These are phyloP conservation scores for Wickerhamiella infanticola DNA, from an alignment of 1,139 yeast species.

Conservation along the genomic window DNA sequence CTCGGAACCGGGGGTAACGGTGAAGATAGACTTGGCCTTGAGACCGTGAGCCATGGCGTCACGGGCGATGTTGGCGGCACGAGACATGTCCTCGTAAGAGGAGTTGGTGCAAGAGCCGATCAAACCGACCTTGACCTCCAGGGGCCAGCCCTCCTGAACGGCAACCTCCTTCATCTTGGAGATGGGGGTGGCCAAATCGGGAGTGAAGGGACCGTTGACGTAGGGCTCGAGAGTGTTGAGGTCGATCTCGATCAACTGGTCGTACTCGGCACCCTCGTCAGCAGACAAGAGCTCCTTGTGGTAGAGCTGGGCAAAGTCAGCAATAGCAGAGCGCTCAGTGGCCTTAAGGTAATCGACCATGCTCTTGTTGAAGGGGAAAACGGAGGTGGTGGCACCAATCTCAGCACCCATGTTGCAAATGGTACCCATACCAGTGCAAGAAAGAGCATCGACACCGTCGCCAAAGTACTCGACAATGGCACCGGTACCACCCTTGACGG, in stretches of 20 bases:
- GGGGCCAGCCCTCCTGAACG: constrained; percentile 64
- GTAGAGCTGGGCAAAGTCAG: constrained; percentile 57
- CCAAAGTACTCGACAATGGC: constrained; percentile 91
- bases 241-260: constrained; percentile 66
- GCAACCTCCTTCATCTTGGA: constrained; percentile 54
- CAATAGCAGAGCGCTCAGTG: constrained; percentile 70
- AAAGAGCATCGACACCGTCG: constrained; percentile 69
- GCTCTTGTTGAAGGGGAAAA: constrained; percentile 88
- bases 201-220: constrained; percentile 90
- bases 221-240: constrained; percentile 67
- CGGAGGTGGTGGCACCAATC: constrained; percentile 94
- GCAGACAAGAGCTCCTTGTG: constrained; percentile 39
- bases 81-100: constrained; percentile 92
- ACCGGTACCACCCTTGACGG: constrained; percentile 98
- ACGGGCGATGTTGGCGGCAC: constrained; percentile 73
- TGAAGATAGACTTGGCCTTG: constrained; percentile 82
- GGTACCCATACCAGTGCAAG: constrained; percentile 98
- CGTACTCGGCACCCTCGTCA: constrained; percentile 72
- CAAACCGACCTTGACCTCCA: constrained; percentile 67
- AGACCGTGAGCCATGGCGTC: constrained; percentile 79
- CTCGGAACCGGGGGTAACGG: constrained; percentile 97
- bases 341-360: constrained; percentile 67
- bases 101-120: constrained; percentile 98
- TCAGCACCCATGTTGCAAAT: constrained; percentile 99
- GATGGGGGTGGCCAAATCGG: constrained; percentile 80